Percentiles rank a stretch among this genome's conserved stretches.
phyloP scores from a whole-genome alignment of 2,329 filamentous ascomycete species.

The Elsinoe ampelina region DNA sequence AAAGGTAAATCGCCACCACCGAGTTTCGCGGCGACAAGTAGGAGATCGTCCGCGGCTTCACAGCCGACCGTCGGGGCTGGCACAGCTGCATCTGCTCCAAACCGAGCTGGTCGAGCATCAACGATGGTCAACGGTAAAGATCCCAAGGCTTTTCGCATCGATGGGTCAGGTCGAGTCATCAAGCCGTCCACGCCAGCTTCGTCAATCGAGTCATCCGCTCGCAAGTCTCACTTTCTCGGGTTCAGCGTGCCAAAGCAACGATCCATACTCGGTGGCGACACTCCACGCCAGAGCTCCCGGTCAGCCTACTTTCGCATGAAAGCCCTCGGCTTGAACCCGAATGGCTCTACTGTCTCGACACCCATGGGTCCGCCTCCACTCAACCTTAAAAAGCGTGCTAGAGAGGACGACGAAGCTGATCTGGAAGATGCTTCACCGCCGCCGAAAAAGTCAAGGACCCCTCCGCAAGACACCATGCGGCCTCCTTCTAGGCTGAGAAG shows the following conservation, averaged over 20 bases:
- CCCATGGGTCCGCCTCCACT: conserved; percentile 14
- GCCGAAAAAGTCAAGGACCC: conserved; percentile 8
- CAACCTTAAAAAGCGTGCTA: conserved; percentile 15
- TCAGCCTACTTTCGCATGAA: conserved; percentile 44
- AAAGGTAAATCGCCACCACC: conserved; percentile 16
- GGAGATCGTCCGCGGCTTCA: conserved; percentile 1
- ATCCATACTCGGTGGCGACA: conserved; percentile 9
- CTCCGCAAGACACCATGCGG: neutral
- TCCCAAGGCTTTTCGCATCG: conserved; percentile 16
- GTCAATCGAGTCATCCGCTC: conserved; percentile 10
- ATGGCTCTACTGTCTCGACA: conserved; percentile 24
- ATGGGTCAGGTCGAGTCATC: conserved; percentile 18
- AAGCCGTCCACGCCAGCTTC: conserved; percentile 17
- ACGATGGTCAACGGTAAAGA: neutral
- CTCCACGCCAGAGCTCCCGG: conserved; percentile 14
- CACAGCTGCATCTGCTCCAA: neutral
- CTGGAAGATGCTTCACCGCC: conserved; percentile 5
- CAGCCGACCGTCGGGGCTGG: neutral
- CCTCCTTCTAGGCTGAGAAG: neutral
- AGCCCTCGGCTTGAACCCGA: conserved; percentile 38
- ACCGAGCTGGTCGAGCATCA: neutral
- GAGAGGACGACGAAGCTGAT: conserved; percentile 16
- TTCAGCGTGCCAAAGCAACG: conserved; percentile 17
- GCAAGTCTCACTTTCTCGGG: conserved; percentile 25
- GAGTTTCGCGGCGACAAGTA: conserved; percentile 10